A percentile compares a stretch with the other conserved stretches of the same genome.
phyloP scores from a whole-genome alignment of 352 stramenopile species.

The Globisporangium perplexum region DNA sequence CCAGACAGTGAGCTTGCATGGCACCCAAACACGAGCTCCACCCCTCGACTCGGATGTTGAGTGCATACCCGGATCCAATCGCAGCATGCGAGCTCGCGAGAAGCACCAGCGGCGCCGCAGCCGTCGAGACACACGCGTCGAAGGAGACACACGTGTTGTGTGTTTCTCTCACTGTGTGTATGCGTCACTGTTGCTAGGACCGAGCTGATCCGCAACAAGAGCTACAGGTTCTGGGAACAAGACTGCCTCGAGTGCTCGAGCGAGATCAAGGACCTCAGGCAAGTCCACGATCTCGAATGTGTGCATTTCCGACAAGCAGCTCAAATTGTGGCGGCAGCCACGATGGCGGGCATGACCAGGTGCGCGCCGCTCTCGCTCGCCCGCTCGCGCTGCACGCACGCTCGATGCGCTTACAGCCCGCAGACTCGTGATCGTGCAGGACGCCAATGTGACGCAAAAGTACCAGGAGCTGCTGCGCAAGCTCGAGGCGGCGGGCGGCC shows the following conservation, averaged over 20 bases:
- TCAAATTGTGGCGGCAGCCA: too few species aligned
- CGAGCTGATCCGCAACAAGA: conserved; percentile 99
- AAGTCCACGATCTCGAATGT: too few species aligned
- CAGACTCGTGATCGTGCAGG: conserved; percentile 79
- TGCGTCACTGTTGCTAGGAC: conserved; percentile 45
- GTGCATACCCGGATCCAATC: too few species aligned
- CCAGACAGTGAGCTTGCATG: too few species aligned
- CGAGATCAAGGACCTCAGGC: conserved; percentile 99
- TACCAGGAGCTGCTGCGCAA: conserved; percentile 87
- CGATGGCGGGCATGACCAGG: conserved; percentile 75
- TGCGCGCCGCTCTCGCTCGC: conserved; percentile 13
- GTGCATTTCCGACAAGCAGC: too few species aligned
- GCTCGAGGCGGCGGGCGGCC: conserved; percentile 71
- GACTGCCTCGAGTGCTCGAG: conserved; percentile 97
- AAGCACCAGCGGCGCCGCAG: too few species aligned
- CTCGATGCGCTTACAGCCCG: not conserved
- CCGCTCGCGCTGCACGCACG: not conserved
- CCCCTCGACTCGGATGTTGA: too few species aligned
- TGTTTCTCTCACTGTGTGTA: too few species aligned
- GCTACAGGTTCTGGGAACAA: conserved; percentile 99
- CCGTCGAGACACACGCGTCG: too few species aligned
- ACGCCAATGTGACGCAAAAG: conserved; percentile 76
- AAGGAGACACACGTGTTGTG: too few species aligned
- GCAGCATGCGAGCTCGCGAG: too few species aligned
- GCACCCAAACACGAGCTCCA: too few species aligned